Percentiles rank a stretch among this genome's conserved stretches.
phyloP scores from a whole-genome alignment of 2,329 filamentous ascomycete genomes.

The Calonectria crousiana region DNA sequence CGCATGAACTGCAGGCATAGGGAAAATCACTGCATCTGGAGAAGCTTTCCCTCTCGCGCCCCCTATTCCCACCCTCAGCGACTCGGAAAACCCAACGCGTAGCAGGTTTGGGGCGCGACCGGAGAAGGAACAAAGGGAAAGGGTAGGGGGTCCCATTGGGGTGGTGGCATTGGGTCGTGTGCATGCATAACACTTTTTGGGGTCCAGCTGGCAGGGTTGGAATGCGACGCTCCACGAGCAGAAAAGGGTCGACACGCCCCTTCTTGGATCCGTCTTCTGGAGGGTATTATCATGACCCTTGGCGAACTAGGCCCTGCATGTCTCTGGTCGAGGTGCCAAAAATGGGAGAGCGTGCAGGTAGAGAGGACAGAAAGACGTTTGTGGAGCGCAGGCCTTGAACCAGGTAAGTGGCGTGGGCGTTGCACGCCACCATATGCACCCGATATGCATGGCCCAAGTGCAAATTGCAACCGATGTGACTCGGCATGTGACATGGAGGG shows the following conservation, averaged over 20 bases:
- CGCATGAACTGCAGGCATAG: slow-evolving; percentile 16
- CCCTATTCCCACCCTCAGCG: neutral
- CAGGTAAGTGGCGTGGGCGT: slow-evolving; percentile 12
- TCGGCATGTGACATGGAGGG: slow-evolving; percentile 18
- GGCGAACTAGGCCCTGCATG: slow-evolving; percentile 11
- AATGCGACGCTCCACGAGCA: neutral
- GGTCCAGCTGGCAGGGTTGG: slow-evolving; percentile 9
- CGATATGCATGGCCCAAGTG: slow-evolving; percentile 1
- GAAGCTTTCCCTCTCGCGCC: slow-evolving; percentile 11
- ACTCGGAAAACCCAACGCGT: neutral
- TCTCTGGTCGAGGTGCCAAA: slow-evolving; percentile 13
- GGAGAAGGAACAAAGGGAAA: neutral
- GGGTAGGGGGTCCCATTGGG: neutral
- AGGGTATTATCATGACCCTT: slow-evolving; percentile 2
- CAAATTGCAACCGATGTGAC: slow-evolving; percentile 11
- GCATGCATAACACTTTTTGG: slow-evolving; percentile 23
- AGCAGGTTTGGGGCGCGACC: neutral
- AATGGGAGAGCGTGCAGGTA: slow-evolving; percentile 3
- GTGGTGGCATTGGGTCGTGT: slow-evolving; percentile 20
- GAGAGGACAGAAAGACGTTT: neutral
- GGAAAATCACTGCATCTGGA: slow-evolving; percentile 14
- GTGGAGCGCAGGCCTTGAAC: neutral
- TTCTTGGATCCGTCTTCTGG: neutral
- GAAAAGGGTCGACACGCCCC: slow-evolving; percentile 7
- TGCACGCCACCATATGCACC: slow-evolving; percentile 22